Evolutionary conservation across 805 yeast species (phyloP).

Genomic region (Teunomyces panamensis): DNA sequence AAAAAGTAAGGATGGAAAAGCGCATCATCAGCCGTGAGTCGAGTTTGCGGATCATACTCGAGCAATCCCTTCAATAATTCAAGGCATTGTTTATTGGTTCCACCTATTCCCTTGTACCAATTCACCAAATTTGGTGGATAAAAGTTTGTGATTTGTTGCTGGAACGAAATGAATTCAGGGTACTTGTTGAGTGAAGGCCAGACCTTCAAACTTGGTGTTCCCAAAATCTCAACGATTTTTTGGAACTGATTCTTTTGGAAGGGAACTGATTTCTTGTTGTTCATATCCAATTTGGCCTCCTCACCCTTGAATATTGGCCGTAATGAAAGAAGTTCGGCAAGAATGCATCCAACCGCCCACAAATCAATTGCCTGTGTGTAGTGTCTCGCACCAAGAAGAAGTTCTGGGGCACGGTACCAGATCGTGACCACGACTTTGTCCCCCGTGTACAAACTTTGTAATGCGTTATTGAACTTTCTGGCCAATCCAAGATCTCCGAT

Average conservation of each 20-base stretch:
- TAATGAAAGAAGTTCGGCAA: slow-evolving; percentile 85
- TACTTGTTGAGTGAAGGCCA: slow-evolving; percentile 81
- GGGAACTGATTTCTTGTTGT: slow-evolving; percentile 83
- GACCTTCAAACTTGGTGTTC: slow-evolving; percentile 72
- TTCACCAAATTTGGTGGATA: slow-evolving; percentile 70
- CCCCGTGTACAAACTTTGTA: slow-evolving; percentile 84
- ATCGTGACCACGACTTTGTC: slow-evolving; percentile 96
- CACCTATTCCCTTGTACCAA: slow-evolving; percentile 87
- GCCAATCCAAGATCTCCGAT: slow-evolving; percentile 95
- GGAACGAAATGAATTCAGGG: slow-evolving; percentile 66
- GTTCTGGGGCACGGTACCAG: slow-evolving; percentile 95
- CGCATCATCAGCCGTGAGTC: slow-evolving; percentile 78
- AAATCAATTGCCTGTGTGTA: slow-evolving; percentile 89
- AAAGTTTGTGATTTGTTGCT: slow-evolving; percentile 51
- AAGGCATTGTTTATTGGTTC: slow-evolving; percentile 65
- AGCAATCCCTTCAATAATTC: slow-evolving; percentile 61
- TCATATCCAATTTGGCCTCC: slow-evolving; percentile 86
- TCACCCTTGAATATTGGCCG: slow-evolving; percentile 97
- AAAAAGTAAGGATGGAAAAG: slow-evolving; percentile 75
- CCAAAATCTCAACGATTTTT: slow-evolving; percentile 88
- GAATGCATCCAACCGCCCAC: slow-evolving; percentile 95
- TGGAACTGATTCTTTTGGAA: slow-evolving; percentile 91
- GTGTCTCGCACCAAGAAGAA: slow-evolving; percentile 85
- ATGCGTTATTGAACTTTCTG: slow-evolving; percentile 78
- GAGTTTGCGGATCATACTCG: slow-evolving; percentile 76